Evolutionary conservation across 2,329 filamentous ascomycete genomes (phyloP).

Genomic region (Chaetomiaceae sp.): DNA sequence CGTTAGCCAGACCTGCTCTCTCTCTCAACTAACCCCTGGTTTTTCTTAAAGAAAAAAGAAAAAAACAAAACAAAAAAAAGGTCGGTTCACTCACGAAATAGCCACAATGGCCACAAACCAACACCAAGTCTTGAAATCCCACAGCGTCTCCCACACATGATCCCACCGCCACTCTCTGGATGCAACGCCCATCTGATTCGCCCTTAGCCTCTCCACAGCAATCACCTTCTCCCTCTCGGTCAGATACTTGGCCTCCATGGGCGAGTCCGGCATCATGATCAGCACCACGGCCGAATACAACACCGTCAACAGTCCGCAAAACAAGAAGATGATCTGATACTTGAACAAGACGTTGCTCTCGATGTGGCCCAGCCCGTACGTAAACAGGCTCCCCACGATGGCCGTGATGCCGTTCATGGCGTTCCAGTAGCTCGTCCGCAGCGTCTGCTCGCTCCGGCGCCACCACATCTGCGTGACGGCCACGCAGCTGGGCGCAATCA

Average conservation of each 20-base stretch:
- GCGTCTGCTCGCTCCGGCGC: constrained; percentile 47
- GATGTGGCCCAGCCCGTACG: constrained; percentile 50
- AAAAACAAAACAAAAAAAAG: not conserved
- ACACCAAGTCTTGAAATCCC: constrained; percentile 39
- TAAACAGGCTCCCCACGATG: constrained; percentile 52
- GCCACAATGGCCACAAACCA: constrained; percentile 45
- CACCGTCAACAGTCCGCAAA: constrained; percentile 49
- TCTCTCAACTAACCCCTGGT: not conserved
- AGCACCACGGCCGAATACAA: constrained; percentile 48
- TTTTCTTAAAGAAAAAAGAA: not conserved
- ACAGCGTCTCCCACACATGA: constrained; percentile 37
- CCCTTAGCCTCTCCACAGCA: constrained; percentile 52
- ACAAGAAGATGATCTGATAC: constrained; percentile 43
- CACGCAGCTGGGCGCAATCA: constrained; percentile 48
- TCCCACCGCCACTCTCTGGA: constrained; percentile 39
- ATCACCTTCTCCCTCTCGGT: constrained; percentile 46
- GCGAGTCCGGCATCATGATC: constrained; percentile 60
- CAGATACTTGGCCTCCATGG: constrained; percentile 55
- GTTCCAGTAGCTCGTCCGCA: constrained; percentile 49
- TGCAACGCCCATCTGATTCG: constrained; percentile 45
- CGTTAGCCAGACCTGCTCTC: no score
- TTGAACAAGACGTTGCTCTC: constrained; percentile 39
- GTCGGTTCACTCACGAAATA: constrained; percentile 52
- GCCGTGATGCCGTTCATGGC: constrained; percentile 53
- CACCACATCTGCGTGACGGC: constrained; percentile 54